Conservation (phyloP, 2,329 filamentous ascomycete species). For the Sporothrix inflata region DNA sequence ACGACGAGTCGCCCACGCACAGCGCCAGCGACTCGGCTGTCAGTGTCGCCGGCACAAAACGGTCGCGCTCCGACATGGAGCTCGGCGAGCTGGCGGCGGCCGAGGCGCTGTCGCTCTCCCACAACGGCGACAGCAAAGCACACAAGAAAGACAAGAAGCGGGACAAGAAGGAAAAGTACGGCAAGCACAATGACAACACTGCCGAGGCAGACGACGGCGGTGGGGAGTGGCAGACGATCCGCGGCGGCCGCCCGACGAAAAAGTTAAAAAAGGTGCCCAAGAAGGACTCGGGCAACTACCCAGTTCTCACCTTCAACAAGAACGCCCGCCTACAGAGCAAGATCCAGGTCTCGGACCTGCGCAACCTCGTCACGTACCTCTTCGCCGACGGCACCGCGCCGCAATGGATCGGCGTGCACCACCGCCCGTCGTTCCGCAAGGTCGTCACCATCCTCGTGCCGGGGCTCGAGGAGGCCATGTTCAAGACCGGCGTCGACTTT, state of each 20-base stretch:
- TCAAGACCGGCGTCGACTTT: slow-evolving; percentile 64
- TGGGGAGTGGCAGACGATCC: slow-evolving; percentile 57
- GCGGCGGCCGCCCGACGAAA: slow-evolving; percentile 48
- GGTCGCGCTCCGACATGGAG: slow-evolving; percentile 26
- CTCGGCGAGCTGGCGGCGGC: slow-evolving; percentile 2
- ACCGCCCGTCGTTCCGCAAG: slow-evolving; percentile 70
- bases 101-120: not conserved
- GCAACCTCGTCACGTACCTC: slow-evolving; percentile 67
- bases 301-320: slow-evolving; percentile 60
- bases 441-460: slow-evolving; percentile 91
- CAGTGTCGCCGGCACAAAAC: slow-evolving; percentile 23
- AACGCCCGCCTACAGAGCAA: slow-evolving; percentile 63
- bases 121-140: not conserved
- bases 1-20: not conserved
- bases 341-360: slow-evolving; percentile 65
- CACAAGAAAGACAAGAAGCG: slow-evolving; percentile 19
- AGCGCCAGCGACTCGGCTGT: not conserved
- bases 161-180: not conserved
- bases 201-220: slow-evolving; percentile 39
- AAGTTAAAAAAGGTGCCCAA: slow-evolving; percentile 65
- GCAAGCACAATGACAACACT: not conserved
- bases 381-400: slow-evolving; percentile 67
- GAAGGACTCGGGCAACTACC: slow-evolving; percentile 60
- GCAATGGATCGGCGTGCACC: slow-evolving; percentile 66
- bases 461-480: slow-evolving; percentile 88